Conservation (phyloP, 345 rosid species). For the Leavenworthia alabamica region DNA sequence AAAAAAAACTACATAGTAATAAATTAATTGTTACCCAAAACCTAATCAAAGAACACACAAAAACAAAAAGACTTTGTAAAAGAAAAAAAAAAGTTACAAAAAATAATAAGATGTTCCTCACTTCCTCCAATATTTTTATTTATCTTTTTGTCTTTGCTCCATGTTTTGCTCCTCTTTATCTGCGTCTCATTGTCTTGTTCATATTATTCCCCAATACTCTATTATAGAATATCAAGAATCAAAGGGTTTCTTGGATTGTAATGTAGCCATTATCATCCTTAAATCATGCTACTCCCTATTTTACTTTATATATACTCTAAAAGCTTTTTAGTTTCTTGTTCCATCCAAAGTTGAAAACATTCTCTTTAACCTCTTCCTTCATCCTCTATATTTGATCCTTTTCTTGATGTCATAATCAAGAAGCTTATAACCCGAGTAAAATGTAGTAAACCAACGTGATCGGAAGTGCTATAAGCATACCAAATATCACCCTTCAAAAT, state of each 20-base stretch:
- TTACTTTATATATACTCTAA: slow-evolving; percentile 19
- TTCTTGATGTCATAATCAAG: neutral
- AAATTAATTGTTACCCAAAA: slow-evolving; percentile 17
- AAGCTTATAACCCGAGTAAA: slow-evolving; percentile 59
- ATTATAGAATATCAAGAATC: slow-evolving; percentile 22
- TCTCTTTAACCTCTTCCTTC: neutral
- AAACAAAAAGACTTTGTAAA: slow-evolving; percentile 18
- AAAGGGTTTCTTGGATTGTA: slow-evolving; percentile 28
- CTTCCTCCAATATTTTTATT: slow-evolving; percentile 23
- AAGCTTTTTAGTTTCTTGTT: slow-evolving; percentile 10
- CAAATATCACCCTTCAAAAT: slow-evolving; percentile 77
- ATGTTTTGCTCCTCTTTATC: slow-evolving; percentile 32
- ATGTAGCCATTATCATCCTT: slow-evolving; percentile 24
- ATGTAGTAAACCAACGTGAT: slow-evolving; percentile 90
- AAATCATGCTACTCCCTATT: slow-evolving; percentile 33
- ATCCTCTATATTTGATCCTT: neutral
- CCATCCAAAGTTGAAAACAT: slow-evolving; percentile 7
- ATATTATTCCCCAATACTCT: slow-evolving; percentile 14
- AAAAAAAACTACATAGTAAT: slow-evolving; percentile 10
- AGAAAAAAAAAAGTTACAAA: slow-evolving; percentile 12
- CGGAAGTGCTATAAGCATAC: slow-evolving; percentile 93
- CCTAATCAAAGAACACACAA: slow-evolving; percentile 25
- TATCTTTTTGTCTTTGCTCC: slow-evolving; percentile 19
- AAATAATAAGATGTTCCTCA: slow-evolving; percentile 11
- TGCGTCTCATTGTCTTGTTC: slow-evolving; percentile 23